Evolutionary conservation across 768 basidiomycete species (phyloP).

Genomic region (Suillus subluteus): DNA sequence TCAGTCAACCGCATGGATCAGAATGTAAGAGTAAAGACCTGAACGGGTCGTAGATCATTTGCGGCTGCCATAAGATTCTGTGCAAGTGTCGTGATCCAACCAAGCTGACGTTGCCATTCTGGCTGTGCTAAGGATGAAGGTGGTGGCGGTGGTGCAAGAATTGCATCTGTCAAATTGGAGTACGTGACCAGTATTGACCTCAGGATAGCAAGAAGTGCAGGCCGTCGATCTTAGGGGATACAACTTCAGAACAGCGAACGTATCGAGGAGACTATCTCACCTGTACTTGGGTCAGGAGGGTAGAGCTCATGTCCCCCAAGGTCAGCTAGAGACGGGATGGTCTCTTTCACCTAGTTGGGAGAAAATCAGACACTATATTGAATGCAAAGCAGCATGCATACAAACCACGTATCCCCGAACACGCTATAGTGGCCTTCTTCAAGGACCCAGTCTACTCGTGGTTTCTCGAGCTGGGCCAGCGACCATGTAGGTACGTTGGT

Average conservation of each 20-base stretch:
- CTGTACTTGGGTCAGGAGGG: slow-evolving; percentile 68
- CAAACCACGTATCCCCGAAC: slow-evolving; percentile 91
- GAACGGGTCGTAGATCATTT: slow-evolving; percentile 87
- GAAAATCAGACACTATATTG: slow-evolving; percentile 18
- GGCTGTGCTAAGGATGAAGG: slow-evolving; percentile 48
- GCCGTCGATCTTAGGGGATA: slow-evolving; percentile 66
- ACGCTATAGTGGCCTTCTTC: slow-evolving; percentile 82
- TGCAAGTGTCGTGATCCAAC: slow-evolving; percentile 80
- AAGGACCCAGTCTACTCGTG: slow-evolving; percentile 88
- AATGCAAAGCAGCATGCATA: slow-evolving; percentile 43
- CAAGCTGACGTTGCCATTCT: slow-evolving; percentile 75
- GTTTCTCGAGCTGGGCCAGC: slow-evolving; percentile 76
- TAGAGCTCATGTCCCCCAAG: slow-evolving; percentile 82
- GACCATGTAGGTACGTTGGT: slow-evolving; percentile 79
- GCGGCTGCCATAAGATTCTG: slow-evolving; percentile 91
- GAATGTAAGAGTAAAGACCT: slow-evolving; percentile 49
- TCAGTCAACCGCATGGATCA: neutral
- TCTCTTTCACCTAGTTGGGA: slow-evolving; percentile 71
- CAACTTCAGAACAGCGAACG: slow-evolving; percentile 14
- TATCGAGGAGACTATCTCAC: slow-evolving; percentile 40
- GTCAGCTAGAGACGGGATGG: slow-evolving; percentile 80
- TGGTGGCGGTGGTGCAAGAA: slow-evolving; percentile 67
- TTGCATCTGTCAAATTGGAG: slow-evolving; percentile 69
- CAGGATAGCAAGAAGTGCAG: slow-evolving; percentile 70
- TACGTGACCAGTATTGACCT: slow-evolving; percentile 82